Conservation (phyloP, 2,329 filamentous ascomycete species). For the Nothopassalora personata region DNA sequence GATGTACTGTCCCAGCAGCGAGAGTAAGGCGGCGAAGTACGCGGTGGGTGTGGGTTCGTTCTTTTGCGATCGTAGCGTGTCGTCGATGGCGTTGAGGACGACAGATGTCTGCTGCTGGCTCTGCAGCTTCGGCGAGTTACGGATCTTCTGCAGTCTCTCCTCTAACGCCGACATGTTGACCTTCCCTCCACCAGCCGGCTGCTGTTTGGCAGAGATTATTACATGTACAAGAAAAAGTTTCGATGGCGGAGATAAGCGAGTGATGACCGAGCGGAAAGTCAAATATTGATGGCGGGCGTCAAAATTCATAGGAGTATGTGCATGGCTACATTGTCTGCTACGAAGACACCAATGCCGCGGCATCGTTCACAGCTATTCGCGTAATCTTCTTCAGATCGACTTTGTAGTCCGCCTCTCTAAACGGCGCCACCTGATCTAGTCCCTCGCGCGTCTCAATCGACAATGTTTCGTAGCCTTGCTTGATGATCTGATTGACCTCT, state of each 20-base stretch:
- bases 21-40: constrained; percentile 92
- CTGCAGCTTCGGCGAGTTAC: constrained; percentile 83
- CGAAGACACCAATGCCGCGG: constrained; percentile 29
- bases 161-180: constrained; percentile 56
- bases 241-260: too few species aligned
- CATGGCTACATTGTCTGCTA: neutral
- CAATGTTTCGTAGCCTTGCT: constrained; percentile 91
- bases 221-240: too few species aligned
- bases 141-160: constrained; percentile 95
- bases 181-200: constrained; percentile 4
- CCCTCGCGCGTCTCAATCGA: constrained; percentile 87
- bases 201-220: neutral
- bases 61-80: constrained; percentile 84
- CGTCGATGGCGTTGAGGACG: constrained; percentile 85
- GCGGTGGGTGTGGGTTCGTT: constrained; percentile 77
- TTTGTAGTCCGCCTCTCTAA: constrained; percentile 65
- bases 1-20: constrained; percentile 74
- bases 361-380: constrained; percentile 69
- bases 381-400: constrained; percentile 81
- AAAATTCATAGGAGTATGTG: neutral
- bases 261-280: neutral
- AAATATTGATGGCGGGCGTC: neutral
- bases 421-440: constrained; percentile 77
- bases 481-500: constrained; percentile 86
- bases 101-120: constrained; percentile 88